Base-by-base conservation (phyloP, 1,284 basidiomycete genomes). In the Violaceomyces palustris region DNA sequence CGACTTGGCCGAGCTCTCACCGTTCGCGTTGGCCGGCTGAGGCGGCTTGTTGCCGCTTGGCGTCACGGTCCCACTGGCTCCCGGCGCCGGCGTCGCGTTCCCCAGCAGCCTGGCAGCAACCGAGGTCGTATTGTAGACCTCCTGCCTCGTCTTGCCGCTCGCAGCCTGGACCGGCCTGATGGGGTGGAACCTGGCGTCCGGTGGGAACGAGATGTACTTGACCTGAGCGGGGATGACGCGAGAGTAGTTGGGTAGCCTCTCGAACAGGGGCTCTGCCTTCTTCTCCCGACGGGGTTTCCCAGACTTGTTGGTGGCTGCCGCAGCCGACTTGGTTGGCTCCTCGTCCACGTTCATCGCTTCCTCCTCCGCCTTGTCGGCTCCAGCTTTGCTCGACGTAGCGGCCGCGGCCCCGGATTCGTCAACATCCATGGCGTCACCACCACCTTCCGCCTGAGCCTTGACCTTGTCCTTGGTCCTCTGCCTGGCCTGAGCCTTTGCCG, bases 141-240 rank as follows among this genome's bases (percentile, higher is more conserved):
- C 59, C 37, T 57, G 49, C 18, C 57, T 37, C 22, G 55, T 50
- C 19, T 47, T 49, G 23, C 56, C 56, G 15, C 53, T 52, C 22
- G 51, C 26, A 1, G 55, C 55, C 35, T 60, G 54, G 21, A 92
- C 82, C 0, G 87, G 81, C 35, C 92, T 83, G 11, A 97, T 86
- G n/a, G 93, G 92, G 51, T 86, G 83, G 74, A 89, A 97, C 41
- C 90, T 82, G 15, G 82, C 79, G 9, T 85, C 83, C 1, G 78
- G 43, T 0, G 89, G 83, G 81, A 96, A 94, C 33, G 80, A 80
- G 67, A 98, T 82, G 75, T 87, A 84, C 17, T 83, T 79, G 25
- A 94, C 78, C 74, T 99, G 94, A 1, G 85, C 82, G 14, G 93
- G 89, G 1, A 87, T 91, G 15, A 97, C 89, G 39, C 94, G 85